Percentiles rank a stretch among this genome's conserved stretches.
Evolutionary conservation across 2,329 filamentous ascomycete species (phyloP).

Genomic region (Monosporascus cannonballus): DNA sequence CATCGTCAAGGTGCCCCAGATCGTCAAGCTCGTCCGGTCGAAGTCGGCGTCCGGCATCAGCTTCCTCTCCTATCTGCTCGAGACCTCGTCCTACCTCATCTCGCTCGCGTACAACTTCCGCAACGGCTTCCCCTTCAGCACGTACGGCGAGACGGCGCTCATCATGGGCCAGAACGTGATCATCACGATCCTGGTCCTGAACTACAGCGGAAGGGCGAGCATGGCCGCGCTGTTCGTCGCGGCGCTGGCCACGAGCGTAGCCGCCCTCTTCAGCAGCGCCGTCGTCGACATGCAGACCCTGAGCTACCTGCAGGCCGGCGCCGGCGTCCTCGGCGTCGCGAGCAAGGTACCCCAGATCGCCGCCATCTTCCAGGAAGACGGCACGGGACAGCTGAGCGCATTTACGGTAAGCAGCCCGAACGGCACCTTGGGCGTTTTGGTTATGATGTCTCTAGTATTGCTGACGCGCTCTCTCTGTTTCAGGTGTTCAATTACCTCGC

Average conservation of each 20-base stretch:
- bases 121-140: slow-evolving; percentile 90
- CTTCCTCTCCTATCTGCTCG: slow-evolving; percentile 87
- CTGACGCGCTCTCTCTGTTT: background rate
- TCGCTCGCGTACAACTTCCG: slow-evolving; percentile 88
- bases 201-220: slow-evolving; percentile 65
- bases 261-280: slow-evolving; percentile 61
- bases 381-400: slow-evolving; percentile 91
- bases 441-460: slow-evolving; percentile 2
- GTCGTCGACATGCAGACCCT: slow-evolving; percentile 62
- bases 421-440: background rate
- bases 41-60: slow-evolving; percentile 77
- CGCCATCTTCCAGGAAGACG: slow-evolving; percentile 76
- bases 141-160: slow-evolving; percentile 89
- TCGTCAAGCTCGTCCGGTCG: slow-evolving; percentile 81
- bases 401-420: slow-evolving; percentile 65
- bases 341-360: slow-evolving; percentile 93
- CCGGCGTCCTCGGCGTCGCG: slow-evolving; percentile 74
- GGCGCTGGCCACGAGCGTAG: slow-evolving; percentile 62
- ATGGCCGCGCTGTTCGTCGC: slow-evolving; percentile 74
- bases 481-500: slow-evolving; percentile 98
- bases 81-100: slow-evolving; percentile 83
- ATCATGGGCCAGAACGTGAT: slow-evolving; percentile 90
- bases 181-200: slow-evolving; percentile 80
- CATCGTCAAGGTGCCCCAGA: slow-evolving; percentile 95
- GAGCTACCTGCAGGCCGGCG: slow-evolving; percentile 74